These are phyloP conservation scores for Chlorella sp. DNA, from an alignment of 139 green algal genomes.

Conservation along the genomic window DNA sequence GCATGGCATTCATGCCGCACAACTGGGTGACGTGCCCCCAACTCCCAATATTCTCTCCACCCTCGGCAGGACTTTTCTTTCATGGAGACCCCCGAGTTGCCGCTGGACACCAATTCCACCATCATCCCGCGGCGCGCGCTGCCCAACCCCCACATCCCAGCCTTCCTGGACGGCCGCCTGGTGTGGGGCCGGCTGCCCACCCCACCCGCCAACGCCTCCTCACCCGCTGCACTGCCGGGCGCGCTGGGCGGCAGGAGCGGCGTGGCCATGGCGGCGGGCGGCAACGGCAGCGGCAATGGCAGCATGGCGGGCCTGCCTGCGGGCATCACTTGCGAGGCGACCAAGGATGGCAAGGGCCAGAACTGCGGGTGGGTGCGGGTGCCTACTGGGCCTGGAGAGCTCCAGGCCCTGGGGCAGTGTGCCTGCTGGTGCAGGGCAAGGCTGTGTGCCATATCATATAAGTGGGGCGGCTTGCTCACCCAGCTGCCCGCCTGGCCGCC, in stretches of 20 bases:
- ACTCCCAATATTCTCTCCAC: background rate
- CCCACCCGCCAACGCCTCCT: background rate
- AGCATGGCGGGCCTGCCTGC: constrained; percentile 4
- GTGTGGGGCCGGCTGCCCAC: constrained; percentile 62
- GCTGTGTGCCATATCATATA: too few species aligned
- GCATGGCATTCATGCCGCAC: too few species aligned
- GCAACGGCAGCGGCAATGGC: background rate
- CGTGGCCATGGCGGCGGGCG: background rate
- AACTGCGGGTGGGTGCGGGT: background rate
- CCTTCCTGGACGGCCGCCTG: constrained; percentile 49
- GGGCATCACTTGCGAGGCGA: constrained; percentile 18
- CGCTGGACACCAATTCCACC: constrained; percentile 4
- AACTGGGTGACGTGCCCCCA: background rate
- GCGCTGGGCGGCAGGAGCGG: background rate
- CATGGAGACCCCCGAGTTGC: constrained; percentile 49
- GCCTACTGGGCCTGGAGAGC: background rate
- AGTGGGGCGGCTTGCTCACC: too few species aligned
- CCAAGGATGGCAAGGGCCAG: background rate
- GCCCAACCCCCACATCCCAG: constrained; percentile 63
- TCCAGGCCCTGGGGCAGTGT: background rate
- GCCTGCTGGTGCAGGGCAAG: background rate
- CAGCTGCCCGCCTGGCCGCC: too few species aligned
- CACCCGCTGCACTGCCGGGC: background rate
- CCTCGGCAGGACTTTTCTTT: constrained; percentile 63
- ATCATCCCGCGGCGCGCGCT: constrained; percentile 56